Conservation (phyloP, 73 alveolate genomes). For the Tetrahymena malaccensis region DNA sequence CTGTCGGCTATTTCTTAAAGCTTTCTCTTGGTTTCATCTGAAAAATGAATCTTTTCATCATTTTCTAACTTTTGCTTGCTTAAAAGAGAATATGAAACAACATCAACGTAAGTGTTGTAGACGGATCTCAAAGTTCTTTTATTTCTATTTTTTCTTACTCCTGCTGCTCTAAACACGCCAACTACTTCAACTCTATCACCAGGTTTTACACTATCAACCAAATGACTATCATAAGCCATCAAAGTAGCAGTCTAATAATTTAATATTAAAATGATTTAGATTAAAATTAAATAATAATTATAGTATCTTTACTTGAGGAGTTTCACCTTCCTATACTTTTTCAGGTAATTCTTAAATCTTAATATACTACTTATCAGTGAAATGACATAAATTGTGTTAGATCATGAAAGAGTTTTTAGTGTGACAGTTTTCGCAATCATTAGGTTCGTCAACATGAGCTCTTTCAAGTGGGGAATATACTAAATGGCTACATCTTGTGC, state of each 20-base stretch:
- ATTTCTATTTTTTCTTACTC: conserved; percentile 63
- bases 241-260: conserved; percentile 77
- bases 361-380: conserved; percentile 94
- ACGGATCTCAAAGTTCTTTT: conserved; percentile 84
- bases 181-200: conserved; percentile 98
- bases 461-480: conserved; percentile 63
- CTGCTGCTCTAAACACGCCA: conserved; percentile 97
- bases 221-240: conserved; percentile 90
- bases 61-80: conserved; percentile 55
- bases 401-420: conserved; percentile 84
- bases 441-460: conserved; percentile 94
- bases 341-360: conserved; percentile 95
- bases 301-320: conserved; percentile 53
- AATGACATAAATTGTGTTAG: conserved; percentile 86
- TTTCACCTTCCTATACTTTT: conserved; percentile 97
- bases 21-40: conserved; percentile 67
- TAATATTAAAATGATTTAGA: neutral
- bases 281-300: neutral
- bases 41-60: conserved; percentile 62
- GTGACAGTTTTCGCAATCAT: conserved; percentile 84
- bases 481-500: conserved; percentile 79
- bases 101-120: conserved; percentile 94
- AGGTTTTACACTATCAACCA: conserved; percentile 95
- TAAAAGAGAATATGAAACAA: conserved; percentile 71
- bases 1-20: conserved; percentile 68